A percentile compares a stretch with the other conserved stretches of the same genome.
Evolutionary conservation across 768 basidiomycete genomes (phyloP).

Genomic region (Daedaleopsis nitida): DNA sequence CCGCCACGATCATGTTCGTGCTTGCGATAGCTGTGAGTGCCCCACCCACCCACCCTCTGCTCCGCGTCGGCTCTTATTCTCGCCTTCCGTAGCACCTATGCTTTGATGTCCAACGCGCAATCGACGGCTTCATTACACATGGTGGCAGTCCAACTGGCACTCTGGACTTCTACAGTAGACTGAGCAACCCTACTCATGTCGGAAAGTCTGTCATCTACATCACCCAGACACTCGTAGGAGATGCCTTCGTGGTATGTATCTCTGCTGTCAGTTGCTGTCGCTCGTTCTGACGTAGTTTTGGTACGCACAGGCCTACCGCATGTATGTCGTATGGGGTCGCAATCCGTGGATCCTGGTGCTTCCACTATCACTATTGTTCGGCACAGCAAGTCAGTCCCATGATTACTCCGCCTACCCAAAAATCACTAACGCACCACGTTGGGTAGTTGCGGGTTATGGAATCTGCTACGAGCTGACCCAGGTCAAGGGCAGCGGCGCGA

Average conservation of each 20-base stretch:
- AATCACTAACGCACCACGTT: not conserved
- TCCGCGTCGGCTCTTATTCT: not conserved
- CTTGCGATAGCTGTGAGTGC: not conserved
- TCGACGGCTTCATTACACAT: constrained; percentile 6
- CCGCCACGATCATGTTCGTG: constrained; percentile 3
- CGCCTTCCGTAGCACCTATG: constrained; percentile 2
- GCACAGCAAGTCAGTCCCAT: constrained; percentile 1
- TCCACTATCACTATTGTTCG: constrained; percentile 4
- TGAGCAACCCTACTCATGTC: constrained; percentile 6
- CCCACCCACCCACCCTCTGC: not conserved
- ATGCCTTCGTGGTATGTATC: constrained; percentile 9
- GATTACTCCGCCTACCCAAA: not conserved
- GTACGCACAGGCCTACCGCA: constrained; percentile 6
- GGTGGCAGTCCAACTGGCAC: not conserved
- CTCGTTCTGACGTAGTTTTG: not conserved
- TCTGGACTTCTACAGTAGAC: not conserved
- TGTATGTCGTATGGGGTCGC: constrained; percentile 10
- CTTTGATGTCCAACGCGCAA: not conserved
- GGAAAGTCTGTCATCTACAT: constrained; percentile 5
- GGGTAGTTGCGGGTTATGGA: not conserved
- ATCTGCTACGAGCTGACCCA: not conserved
- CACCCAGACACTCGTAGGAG: constrained; percentile 12
- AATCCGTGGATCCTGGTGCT: not conserved
- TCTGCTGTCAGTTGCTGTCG: not conserved
- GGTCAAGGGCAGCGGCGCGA: not conserved